Percentiles rank a stretch among this genome's conserved stretches.
Evolutionary conservation across 805 yeast genomes (phyloP).

Genomic region (Lachancea nothofagi): DNA sequence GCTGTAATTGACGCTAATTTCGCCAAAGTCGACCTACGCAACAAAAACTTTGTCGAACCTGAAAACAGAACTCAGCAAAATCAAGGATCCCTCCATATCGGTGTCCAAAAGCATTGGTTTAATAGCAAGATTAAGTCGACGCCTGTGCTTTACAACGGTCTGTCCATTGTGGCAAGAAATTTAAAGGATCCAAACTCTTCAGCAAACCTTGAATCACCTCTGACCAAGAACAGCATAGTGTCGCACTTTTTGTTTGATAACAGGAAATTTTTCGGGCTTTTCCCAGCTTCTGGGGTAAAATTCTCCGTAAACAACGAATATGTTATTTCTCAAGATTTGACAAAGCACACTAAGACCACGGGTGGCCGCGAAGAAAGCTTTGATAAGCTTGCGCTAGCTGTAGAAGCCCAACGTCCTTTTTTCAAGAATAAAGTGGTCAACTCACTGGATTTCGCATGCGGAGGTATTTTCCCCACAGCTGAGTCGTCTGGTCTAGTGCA

Average conservation of each 20-base stretch:
- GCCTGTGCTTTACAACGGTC: conserved; percentile 42
- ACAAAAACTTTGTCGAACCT: conserved; percentile 14
- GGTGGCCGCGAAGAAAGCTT: conserved; percentile 27
- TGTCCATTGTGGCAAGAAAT: conserved; percentile 55
- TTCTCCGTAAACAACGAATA: conserved; percentile 43
- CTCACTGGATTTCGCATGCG: conserved; percentile 43
- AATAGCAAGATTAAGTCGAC: conserved; percentile 14
- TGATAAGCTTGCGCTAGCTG: conserved; percentile 25
- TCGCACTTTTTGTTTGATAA: conserved; percentile 39
- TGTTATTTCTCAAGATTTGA: conserved; percentile 32
- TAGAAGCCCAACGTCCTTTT: conserved; percentile 36
- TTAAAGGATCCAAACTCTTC: conserved; percentile 36
- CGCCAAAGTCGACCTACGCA: conserved; percentile 36
- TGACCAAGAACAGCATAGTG: conserved; percentile 48
- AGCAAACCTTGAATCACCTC: conserved; percentile 42
- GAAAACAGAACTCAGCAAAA: conserved; percentile 13
- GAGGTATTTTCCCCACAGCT: conserved; percentile 40
- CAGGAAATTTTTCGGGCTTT: conserved; percentile 37
- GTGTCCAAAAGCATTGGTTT: conserved; percentile 39
- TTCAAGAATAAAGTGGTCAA: conserved; percentile 43
- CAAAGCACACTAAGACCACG: conserved; percentile 28
- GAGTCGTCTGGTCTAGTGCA: conserved; percentile 39
- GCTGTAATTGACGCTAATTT: conserved; percentile 39
- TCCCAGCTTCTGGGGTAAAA: conserved; percentile 44
- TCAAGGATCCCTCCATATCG: conserved; percentile 42